These are phyloP conservation scores for Fusarium paranaense DNA, from an alignment of 2,329 filamentous ascomycete species.

Conservation along the genomic window DNA sequence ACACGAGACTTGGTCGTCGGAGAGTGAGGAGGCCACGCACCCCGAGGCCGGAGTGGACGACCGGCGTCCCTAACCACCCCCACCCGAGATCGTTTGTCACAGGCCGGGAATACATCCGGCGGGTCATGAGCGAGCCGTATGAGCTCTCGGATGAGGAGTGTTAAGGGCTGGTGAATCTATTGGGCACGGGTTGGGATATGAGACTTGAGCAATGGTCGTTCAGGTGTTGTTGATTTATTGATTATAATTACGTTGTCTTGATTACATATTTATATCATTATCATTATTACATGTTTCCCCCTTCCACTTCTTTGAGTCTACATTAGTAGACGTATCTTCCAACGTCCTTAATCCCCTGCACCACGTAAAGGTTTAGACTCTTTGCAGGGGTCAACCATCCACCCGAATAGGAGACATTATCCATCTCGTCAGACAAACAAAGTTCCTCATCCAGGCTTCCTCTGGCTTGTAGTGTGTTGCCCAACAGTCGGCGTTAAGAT, in stretches of 20 bases:
- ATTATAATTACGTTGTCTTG: slow-evolving; percentile 27
- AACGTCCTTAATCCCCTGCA: slow-evolving; percentile 41
- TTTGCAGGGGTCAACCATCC: slow-evolving; percentile 37
- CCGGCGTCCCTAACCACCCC: neutral
- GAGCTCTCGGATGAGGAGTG: neutral
- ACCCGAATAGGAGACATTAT: neutral
- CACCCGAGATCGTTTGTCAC: neutral
- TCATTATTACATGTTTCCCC: neutral
- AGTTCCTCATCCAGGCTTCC: slow-evolving; percentile 14
- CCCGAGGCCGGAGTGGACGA: neutral
- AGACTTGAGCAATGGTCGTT: neutral
- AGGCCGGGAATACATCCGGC: neutral
- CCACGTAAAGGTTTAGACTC: slow-evolving; percentile 46
- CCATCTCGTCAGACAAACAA: neutral
- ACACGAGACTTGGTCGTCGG: neutral
- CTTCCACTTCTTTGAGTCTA: slow-evolving; percentile 31
- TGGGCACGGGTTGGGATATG: neutral
- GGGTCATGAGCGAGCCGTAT: neutral
- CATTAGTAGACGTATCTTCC: slow-evolving; percentile 34
- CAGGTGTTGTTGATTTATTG: neutral
- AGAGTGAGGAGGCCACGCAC: neutral
- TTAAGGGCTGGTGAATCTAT: neutral
- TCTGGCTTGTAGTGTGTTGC: slow-evolving; percentile 28
- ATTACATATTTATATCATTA: slow-evolving; percentile 10
- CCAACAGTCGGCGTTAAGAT: slow-evolving; percentile 46